phyloP scores from a whole-genome alignment of 345 rosid species.

The Linum tenue region DNA sequence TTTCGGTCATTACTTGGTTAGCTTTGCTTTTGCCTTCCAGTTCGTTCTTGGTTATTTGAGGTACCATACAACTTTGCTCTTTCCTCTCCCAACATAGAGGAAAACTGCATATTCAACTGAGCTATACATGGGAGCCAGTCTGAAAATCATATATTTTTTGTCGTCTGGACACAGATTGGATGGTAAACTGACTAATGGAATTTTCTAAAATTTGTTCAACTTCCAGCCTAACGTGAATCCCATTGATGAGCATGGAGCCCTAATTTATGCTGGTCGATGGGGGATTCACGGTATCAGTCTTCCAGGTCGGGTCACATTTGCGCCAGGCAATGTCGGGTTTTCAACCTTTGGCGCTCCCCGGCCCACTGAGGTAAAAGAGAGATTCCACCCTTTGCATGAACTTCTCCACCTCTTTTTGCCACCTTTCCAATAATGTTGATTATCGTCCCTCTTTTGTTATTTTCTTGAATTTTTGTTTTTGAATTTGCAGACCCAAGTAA shows the following conservation, averaged over 20 bases:
- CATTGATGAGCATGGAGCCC: constrained; percentile 77
- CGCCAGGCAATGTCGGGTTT: constrained; percentile 91
- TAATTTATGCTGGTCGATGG: constrained; percentile 92
- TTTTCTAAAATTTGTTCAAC: constrained; percentile 8
- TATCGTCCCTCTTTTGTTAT: neutral
- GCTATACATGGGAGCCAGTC: neutral
- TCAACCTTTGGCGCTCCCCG: constrained; percentile 91
- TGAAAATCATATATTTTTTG: neutral
- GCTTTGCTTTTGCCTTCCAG: too few species aligned
- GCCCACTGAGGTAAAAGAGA: constrained; percentile 58
- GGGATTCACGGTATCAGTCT: constrained; percentile 74
- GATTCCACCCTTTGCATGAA: neutral
- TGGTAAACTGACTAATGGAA: neutral
- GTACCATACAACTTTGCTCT: too few species aligned
- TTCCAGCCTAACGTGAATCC: constrained; percentile 56
- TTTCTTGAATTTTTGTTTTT: neutral
- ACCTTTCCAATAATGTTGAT: constrained; percentile 1
- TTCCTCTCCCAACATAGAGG: too few species aligned
- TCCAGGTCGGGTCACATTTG: constrained; percentile 92
- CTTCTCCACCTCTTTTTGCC: neutral
- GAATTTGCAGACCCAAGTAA: constrained; percentile 54
- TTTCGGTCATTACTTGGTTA: too few species aligned
- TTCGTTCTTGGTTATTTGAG: too few species aligned
- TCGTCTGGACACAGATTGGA: neutral
- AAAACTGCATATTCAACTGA: neutral